phyloP scores from a whole-genome alignment of 208 protist species.

The Trypanosomatidae sp. region DNA sequence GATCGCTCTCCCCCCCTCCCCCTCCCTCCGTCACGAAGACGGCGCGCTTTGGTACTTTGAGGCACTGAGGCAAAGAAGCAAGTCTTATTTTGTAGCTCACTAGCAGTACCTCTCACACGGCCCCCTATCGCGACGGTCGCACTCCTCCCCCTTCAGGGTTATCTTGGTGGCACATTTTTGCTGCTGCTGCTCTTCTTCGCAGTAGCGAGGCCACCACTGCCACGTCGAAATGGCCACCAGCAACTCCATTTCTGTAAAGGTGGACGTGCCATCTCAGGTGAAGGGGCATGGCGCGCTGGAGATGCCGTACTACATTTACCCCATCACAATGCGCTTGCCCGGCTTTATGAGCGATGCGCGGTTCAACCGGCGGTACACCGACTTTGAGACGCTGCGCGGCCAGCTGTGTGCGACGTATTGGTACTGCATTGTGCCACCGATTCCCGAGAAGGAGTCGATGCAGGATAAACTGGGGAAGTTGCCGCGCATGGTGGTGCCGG shows the following conservation, averaged over 20 bases:
- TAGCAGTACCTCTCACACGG: not conserved
- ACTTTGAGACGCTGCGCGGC: conserved; percentile 84
- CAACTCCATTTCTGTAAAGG: conserved; percentile 30
- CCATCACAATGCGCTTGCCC: conserved; percentile 50
- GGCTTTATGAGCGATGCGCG: conserved; percentile 29
- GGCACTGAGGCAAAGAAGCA: not conserved
- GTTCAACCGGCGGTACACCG: conserved; percentile 81
- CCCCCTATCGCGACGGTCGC: not conserved
- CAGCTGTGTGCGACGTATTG: conserved; percentile 65
- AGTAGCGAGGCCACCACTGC: not conserved
- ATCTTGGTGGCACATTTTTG: not conserved
- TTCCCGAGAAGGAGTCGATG: conserved; percentile 87
- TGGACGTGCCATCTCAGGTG: conserved; percentile 37
- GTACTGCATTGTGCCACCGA: conserved; percentile 85
- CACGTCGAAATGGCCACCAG: conserved; percentile 14
- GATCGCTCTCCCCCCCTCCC: not conserved
- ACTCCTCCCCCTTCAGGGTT: not conserved
- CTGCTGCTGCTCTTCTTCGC: not conserved
- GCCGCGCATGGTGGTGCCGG: conserved; percentile 16
- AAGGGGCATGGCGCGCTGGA: conserved; percentile 76
- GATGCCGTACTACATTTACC: conserved; percentile 81
- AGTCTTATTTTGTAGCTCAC: not conserved
- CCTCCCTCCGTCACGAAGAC: not conserved
- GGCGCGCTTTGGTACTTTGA: not conserved
- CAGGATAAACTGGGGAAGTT: conserved; percentile 65